Conservation (phyloP, 768 basidiomycete genomes). For the Terana coerulea region DNA sequence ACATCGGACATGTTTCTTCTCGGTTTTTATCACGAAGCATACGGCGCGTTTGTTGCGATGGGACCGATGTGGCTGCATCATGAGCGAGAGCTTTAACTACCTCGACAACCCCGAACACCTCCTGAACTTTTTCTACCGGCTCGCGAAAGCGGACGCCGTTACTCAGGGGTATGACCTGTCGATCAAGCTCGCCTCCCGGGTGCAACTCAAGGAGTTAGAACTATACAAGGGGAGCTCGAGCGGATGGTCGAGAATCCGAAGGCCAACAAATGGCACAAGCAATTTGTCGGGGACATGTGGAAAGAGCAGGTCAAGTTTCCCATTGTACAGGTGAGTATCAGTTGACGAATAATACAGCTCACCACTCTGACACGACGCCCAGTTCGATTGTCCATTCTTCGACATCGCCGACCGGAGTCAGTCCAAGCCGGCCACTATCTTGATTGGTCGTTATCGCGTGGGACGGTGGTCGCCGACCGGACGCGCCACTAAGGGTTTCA, state of each 20-base stretch:
- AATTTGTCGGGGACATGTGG: background rate
- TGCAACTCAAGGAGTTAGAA: background rate
- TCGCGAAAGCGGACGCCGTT: background rate
- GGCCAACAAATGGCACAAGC: background rate
- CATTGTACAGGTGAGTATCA: background rate
- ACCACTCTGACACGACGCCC: background rate
- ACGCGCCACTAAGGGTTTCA: background rate
- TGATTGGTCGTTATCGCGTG: background rate
- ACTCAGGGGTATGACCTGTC: constrained; percentile 6
- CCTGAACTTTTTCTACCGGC: constrained; percentile 4
- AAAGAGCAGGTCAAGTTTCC: background rate
- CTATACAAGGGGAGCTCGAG: background rate
- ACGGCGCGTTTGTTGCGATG: background rate
- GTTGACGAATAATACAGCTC: background rate
- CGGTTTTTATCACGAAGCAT: background rate
- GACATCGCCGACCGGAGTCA: background rate
- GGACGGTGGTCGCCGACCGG: background rate
- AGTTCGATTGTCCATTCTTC: background rate
- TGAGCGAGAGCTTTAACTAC: constrained; percentile 1
- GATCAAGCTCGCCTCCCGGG: background rate
- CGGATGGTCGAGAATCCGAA: background rate
- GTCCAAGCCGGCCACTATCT: background rate
- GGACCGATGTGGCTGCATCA: constrained; percentile 5
- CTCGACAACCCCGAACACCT: background rate
- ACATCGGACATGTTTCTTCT: background rate